phyloP scores from a whole-genome alignment of 371 early-diverging fungal genomes.

The Mucor circinelloides region DNA sequence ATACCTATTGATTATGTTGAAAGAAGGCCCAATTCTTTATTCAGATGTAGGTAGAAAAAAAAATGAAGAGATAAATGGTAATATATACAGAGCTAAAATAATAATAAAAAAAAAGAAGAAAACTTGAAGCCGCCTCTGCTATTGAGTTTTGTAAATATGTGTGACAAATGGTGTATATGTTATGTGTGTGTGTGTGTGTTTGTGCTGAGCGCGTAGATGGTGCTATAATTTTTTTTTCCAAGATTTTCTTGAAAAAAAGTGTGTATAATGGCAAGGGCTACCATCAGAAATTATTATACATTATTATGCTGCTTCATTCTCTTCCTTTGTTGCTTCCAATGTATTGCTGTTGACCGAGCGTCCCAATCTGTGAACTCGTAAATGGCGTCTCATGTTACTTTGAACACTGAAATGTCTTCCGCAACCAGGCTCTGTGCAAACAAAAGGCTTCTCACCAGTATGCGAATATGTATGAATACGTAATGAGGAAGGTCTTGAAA shows the following conservation, averaged over 20 bases:
- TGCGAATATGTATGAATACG: conserved; percentile 74
- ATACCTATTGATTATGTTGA: not conserved
- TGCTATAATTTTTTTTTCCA: not conserved
- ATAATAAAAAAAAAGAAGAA: not conserved
- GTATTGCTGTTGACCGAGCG: conserved; percentile 8
- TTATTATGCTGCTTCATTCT: not conserved
- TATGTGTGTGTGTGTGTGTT: not conserved
- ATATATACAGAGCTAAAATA: not conserved
- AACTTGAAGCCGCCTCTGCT: not conserved
- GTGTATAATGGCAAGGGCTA: not conserved
- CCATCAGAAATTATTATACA: not conserved
- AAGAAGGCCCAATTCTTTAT: not conserved
- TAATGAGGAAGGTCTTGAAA: conserved; percentile 74
- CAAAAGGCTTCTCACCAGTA: conserved; percentile 78
- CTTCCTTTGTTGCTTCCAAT: conserved; percentile 12
- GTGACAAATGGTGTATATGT: not conserved
- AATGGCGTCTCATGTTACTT: conserved; percentile 78
- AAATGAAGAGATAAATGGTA: not conserved
- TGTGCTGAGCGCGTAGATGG: not conserved
- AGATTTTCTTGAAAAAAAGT: not conserved
- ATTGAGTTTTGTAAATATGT: not conserved
- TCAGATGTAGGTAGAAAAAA: not conserved
- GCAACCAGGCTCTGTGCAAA: conserved; percentile 67
- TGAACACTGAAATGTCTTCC: conserved; percentile 72
- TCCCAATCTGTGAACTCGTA: conserved; percentile 48